phyloP scores from a whole-genome alignment of 1,284 basidiomycete species.

The Schizophyllum amplum region DNA sequence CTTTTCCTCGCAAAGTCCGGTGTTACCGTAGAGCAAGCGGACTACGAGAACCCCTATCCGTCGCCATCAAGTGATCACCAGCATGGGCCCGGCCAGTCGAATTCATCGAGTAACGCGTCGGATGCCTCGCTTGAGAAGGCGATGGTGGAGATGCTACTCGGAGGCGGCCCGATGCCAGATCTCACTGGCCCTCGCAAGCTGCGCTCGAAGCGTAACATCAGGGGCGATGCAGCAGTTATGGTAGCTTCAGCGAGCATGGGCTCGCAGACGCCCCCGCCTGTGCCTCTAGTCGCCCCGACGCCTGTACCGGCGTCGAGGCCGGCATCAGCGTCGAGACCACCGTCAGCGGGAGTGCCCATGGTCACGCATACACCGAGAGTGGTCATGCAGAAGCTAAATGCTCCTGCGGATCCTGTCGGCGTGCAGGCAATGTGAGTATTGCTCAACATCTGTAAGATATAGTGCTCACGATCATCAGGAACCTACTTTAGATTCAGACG shows the following conservation, averaged over 20 bases:
- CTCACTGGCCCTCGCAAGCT: conserved; percentile 4
- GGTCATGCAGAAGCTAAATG: background rate
- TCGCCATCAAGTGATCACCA: conserved; percentile 19
- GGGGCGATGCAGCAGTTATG: background rate
- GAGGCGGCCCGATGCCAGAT: conserved; percentile 20
- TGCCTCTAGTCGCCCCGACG: background rate
- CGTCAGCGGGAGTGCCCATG: background rate
- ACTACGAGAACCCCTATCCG: conserved; percentile 25
- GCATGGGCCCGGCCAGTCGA: background rate
- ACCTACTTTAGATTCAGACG: background rate
- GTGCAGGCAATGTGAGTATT: background rate
- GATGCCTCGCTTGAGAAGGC: conserved; percentile 32
- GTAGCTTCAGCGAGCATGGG: background rate
- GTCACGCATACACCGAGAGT: background rate
- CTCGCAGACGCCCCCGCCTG: background rate
- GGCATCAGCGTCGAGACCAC: background rate
- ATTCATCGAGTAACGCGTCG: conserved; percentile 2
- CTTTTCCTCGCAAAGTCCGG: conserved; percentile 70
- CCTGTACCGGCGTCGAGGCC: background rate
- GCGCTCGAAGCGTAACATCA: conserved; percentile 6
- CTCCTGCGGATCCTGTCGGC: background rate
- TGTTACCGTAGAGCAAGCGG: conserved; percentile 24
- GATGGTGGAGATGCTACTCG: conserved; percentile 45
- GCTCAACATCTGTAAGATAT: background rate
- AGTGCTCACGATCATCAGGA: background rate